Evolutionary conservation across 2,329 filamentous ascomycete species (phyloP).

Genomic region (Rhinocladiella similis): DNA sequence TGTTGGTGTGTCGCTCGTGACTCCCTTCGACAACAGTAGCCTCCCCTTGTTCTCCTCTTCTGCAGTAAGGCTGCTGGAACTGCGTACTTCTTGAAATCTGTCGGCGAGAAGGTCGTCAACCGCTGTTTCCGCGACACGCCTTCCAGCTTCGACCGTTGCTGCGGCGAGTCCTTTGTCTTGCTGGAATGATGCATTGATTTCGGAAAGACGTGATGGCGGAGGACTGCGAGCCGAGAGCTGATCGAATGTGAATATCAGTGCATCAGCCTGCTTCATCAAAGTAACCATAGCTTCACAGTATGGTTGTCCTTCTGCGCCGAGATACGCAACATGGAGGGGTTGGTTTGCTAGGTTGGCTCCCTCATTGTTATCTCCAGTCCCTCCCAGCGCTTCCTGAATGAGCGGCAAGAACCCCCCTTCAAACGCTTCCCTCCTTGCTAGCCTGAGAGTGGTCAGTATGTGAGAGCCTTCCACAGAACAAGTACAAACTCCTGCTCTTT

Average conservation of each 20-base stretch:
- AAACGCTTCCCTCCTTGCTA: constrained; percentile 7
- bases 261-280: constrained; percentile 16
- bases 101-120: constrained; percentile 19
- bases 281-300: constrained; percentile 12
- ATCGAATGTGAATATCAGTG: constrained; percentile 15
- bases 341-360: not conserved
- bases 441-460: constrained; percentile 1
- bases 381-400: constrained; percentile 10
- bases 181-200: constrained; percentile 12
- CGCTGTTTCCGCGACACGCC: constrained; percentile 9
- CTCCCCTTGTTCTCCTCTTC: constrained; percentile 21
- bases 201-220: constrained; percentile 8
- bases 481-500: constrained; percentile 11
- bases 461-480: not conserved
- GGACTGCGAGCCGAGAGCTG: constrained; percentile 8
- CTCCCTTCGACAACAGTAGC: constrained; percentile 14
- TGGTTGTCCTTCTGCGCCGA: constrained; percentile 19
- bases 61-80: constrained; percentile 2
- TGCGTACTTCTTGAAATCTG: constrained; percentile 14
- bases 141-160: constrained; percentile 16
- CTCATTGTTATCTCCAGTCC: constrained; percentile 1
- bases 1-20: not conserved
- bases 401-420: constrained; percentile 18
- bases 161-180: constrained; percentile 16
- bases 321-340: constrained; percentile 11